Percentiles rank a stretch among this genome's conserved stretches.
phyloP scores from a whole-genome alignment of 164 flowering plant species.

The Kalanchoe fedtschenkoi region DNA sequence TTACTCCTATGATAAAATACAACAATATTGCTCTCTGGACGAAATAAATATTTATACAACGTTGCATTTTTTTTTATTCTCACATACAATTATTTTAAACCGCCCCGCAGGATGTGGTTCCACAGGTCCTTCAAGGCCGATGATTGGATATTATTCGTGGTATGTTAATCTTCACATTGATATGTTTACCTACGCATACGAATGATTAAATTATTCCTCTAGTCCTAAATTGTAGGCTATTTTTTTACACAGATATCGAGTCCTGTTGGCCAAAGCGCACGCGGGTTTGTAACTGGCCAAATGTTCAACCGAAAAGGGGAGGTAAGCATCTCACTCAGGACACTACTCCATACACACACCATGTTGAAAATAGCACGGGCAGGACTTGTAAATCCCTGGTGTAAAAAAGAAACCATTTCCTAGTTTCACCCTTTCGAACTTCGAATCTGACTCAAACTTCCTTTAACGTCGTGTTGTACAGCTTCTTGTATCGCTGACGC shows the following conservation, averaged over 20 bases:
- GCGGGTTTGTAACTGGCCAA: conserved; percentile 42
- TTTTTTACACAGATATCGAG: conserved; percentile 15
- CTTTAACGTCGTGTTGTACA: conserved; percentile 19
- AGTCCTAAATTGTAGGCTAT: neutral
- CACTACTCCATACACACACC: neutral
- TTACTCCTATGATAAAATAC: neutral
- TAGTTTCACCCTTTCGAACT: neutral
- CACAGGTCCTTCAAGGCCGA: conserved; percentile 80
- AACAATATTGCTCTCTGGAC: neutral
- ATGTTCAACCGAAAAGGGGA: conserved; percentile 79
- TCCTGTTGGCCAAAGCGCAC: conserved; percentile 20
- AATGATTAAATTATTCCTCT: neutral
- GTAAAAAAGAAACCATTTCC: too few relatives aligned
- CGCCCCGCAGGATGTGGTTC: conserved; percentile 79
- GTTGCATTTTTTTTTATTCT: too few relatives aligned
- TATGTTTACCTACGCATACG: neutral
- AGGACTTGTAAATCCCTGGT: too few relatives aligned
- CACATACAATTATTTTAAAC: neutral
- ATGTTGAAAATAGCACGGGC: too few relatives aligned
- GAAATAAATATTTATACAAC: neutral
- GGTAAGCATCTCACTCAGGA: conserved; percentile 32
- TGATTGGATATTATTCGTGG: conserved; percentile 86
- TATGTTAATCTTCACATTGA: conserved; percentile 15
- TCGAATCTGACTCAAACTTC: neutral
- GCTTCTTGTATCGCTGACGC: conserved; percentile 67